Percentiles rank a stretch among this genome's conserved stretches.
Conservation (phyloP, 805 yeast genomes). For the Zygosaccharomyces siamensis region DNA sequence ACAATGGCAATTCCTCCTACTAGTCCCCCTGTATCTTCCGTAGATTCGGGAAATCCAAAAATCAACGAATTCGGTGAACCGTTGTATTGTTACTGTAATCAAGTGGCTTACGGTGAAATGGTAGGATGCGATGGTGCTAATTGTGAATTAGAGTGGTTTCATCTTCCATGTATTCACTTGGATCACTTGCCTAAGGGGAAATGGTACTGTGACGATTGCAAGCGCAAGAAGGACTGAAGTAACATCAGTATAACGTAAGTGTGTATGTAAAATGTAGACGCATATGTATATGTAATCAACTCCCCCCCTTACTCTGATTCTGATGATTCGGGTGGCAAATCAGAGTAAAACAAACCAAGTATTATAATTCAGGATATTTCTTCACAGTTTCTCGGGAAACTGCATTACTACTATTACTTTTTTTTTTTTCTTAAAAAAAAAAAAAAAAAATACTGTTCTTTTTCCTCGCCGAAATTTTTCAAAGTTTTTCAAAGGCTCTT, state of each 20-base stretch:
- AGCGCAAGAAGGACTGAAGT: constrained; percentile 10
- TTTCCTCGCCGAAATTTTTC: neutral
- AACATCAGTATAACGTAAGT: neutral
- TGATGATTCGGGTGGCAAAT: neutral
- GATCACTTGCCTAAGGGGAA: constrained; percentile 81
- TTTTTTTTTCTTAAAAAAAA: neutral
- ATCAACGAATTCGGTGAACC: constrained; percentile 55
- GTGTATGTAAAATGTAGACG: neutral
- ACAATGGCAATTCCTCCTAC: constrained; percentile 5
- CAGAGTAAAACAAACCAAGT: neutral
- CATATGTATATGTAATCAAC: too few species aligned
- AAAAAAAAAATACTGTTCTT: neutral
- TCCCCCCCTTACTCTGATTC: too few species aligned
- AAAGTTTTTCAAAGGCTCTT: neutral
- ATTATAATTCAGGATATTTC: neutral
- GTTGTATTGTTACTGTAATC: constrained; percentile 92
- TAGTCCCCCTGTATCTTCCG: constrained; percentile 8
- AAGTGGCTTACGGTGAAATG: constrained; percentile 97
- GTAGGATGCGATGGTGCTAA: constrained; percentile 96
- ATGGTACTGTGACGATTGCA: constrained; percentile 75
- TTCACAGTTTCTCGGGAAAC: neutral
- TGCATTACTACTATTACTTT: neutral
- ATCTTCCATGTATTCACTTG: constrained; percentile 85
- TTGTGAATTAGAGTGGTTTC: constrained; percentile 94
- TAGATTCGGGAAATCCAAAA: constrained; percentile 13